Conservation (phyloP, 2,329 filamentous ascomycete genomes). For the Gaeumannomyces tritici region DNA sequence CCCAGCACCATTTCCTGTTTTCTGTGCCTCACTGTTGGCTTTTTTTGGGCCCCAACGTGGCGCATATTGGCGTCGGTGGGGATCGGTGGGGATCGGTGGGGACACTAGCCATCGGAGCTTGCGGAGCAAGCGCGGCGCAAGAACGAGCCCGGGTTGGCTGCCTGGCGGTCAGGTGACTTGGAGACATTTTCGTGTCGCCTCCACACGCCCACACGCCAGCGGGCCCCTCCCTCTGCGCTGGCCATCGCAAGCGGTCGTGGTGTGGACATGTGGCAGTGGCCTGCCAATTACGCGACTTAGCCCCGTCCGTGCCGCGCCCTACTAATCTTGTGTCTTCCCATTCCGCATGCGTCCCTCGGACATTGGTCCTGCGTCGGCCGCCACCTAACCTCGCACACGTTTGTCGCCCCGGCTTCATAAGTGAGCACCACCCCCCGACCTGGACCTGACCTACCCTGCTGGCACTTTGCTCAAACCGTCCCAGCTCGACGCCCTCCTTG, state of each 20-base stretch:
- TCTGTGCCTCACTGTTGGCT: no score
- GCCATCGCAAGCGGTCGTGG: background rate
- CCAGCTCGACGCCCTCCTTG: background rate
- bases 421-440: background rate
- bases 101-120: background rate
- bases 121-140: background rate
- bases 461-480: background rate
- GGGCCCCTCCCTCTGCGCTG: background rate
- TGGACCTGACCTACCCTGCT: background rate
- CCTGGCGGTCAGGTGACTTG: constrained; percentile 4
- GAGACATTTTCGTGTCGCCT: constrained; percentile 5
- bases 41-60: no score
- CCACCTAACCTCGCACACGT: background rate
- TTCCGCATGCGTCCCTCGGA: background rate
- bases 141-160: background rate
- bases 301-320: background rate
- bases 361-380: background rate
- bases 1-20: no score
- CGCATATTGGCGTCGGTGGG: no score
- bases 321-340: background rate
- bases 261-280: background rate
- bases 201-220: background rate
- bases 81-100: background rate
- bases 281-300: background rate
- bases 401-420: background rate